Evolutionary conservation across 2,329 filamentous ascomycete genomes (phyloP).

Genomic region (Fusarium graminum): DNA sequence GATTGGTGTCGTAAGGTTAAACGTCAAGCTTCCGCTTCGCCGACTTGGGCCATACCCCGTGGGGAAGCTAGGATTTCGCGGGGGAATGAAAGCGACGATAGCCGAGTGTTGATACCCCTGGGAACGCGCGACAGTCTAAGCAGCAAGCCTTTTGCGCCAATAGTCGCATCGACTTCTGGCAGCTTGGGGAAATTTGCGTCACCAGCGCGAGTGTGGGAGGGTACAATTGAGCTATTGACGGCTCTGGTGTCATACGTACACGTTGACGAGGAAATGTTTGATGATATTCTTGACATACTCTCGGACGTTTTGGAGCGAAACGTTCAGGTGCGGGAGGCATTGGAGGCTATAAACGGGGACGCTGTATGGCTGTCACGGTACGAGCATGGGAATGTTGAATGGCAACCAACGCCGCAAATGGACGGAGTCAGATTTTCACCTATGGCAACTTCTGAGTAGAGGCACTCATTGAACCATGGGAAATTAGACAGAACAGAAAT

Average conservation of each 20-base stretch:
- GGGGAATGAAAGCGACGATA: conserved; percentile 36
- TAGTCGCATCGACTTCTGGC: conserved; percentile 40
- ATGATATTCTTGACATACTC: conserved; percentile 76
- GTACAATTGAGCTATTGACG: conserved; percentile 69
- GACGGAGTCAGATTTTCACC: conserved; percentile 58
- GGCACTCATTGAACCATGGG: conserved; percentile 2
- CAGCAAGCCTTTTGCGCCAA: conserved; percentile 28
- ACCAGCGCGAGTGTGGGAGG: conserved; percentile 73
- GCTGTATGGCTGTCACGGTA: conserved; percentile 79
- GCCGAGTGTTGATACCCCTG: conserved; percentile 53
- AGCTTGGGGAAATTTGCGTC: conserved; percentile 72
- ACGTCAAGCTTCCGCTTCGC: conserved; percentile 52
- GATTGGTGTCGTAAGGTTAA: conserved; percentile 63
- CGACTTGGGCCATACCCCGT: conserved; percentile 26
- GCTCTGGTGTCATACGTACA: conserved; percentile 72
- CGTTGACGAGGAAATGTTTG: conserved; percentile 77
- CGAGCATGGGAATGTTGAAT: conserved; percentile 58
- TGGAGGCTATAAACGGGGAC: conserved; percentile 77
- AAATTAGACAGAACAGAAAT: conserved; percentile 15
- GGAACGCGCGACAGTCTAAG: conserved; percentile 44
- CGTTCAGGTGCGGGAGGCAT: conserved; percentile 64
- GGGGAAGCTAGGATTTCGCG: conserved; percentile 40
- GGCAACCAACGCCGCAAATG: conserved; percentile 56
- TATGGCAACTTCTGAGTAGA: conserved; percentile 43
- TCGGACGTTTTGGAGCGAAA: conserved; percentile 61